Evolutionary conservation across 768 basidiomycete genomes (phyloP).

Genomic region (Psilocybe cubensis): DNA sequence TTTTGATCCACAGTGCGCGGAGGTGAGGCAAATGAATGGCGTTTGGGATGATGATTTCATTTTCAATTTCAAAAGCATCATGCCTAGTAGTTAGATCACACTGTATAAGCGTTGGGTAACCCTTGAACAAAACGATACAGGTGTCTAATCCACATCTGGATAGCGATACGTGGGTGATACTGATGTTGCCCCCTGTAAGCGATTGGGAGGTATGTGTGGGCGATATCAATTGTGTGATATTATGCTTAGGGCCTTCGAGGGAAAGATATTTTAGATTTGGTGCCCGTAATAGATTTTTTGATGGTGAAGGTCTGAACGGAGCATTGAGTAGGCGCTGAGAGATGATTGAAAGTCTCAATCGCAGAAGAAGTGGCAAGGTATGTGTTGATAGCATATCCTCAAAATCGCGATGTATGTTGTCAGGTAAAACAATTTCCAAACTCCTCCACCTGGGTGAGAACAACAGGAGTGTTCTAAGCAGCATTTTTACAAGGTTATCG

Average conservation of each 20-base stretch:
- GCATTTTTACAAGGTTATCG: neutral
- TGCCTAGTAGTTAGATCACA: too few relatives aligned
- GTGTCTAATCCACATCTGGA: too few relatives aligned
- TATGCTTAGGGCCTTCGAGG: neutral
- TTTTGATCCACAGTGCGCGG: too few relatives aligned
- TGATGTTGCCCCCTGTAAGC: neutral
- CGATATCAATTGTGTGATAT: neutral
- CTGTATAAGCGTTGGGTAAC: too few relatives aligned
- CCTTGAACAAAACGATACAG: too few relatives aligned
- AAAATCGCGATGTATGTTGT: neutral
- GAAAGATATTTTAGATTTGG: neutral
- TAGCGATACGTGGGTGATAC: neutral
- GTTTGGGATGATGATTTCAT: too few relatives aligned
- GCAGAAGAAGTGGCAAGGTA: neutral
- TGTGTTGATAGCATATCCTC: neutral
- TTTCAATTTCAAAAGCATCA: too few relatives aligned
- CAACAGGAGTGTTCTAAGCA: neutral
- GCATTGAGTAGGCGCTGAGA: too few relatives aligned
- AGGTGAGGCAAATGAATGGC: too few relatives aligned
- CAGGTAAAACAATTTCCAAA: neutral
- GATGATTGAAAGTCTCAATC: neutral
- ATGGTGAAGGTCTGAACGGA: too few relatives aligned
- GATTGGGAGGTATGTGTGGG: neutral
- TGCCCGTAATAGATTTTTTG: neutral
- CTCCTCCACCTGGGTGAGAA: neutral